Conservation (phyloP, 2,329 filamentous ascomycete genomes). For the Sodiomyces alkalinus region DNA sequence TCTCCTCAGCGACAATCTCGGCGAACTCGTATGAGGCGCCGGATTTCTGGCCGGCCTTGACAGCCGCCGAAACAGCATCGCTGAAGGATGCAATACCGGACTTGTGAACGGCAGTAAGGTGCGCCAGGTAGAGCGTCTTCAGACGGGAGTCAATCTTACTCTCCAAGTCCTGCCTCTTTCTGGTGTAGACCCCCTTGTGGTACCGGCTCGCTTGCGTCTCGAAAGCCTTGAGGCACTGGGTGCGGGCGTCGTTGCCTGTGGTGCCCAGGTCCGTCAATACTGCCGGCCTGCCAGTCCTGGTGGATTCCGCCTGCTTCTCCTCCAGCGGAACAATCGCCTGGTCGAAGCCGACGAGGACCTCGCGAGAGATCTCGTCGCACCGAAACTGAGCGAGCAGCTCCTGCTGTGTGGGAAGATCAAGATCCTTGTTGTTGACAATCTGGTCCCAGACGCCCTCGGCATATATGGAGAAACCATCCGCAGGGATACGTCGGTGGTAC, state of each 20-base stretch:
- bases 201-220: constrained; percentile 85
- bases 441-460: constrained; percentile 94
- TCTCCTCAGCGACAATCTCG: constrained; percentile 76
- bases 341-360: constrained; percentile 77
- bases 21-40: constrained; percentile 88
- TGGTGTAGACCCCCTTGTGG: constrained; percentile 85
- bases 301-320: constrained; percentile 64
- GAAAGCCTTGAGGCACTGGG: constrained; percentile 66
- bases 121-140: constrained; percentile 77
- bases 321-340: constrained; percentile 69
- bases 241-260: constrained; percentile 56
- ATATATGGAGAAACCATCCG: constrained; percentile 91
- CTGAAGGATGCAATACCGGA: constrained; percentile 70
- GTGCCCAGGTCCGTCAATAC: constrained; percentile 63
- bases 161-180: constrained; percentile 75
- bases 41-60: constrained; percentile 87
- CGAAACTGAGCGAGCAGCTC: constrained; percentile 93
- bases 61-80: constrained; percentile 70
- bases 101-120: constrained; percentile 81
- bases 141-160: constrained; percentile 76
- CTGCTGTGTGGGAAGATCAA: constrained; percentile 92
- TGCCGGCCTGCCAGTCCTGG: constrained; percentile 54
- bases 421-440: constrained; percentile 96
- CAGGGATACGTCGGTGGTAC: constrained; percentile 90
- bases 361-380: constrained; percentile 89